A percentile compares a stretch with the other conserved stretches of the same genome.
Evolutionary conservation across 768 basidiomycete species (phyloP).

Genomic region (Suillus subaureus): DNA sequence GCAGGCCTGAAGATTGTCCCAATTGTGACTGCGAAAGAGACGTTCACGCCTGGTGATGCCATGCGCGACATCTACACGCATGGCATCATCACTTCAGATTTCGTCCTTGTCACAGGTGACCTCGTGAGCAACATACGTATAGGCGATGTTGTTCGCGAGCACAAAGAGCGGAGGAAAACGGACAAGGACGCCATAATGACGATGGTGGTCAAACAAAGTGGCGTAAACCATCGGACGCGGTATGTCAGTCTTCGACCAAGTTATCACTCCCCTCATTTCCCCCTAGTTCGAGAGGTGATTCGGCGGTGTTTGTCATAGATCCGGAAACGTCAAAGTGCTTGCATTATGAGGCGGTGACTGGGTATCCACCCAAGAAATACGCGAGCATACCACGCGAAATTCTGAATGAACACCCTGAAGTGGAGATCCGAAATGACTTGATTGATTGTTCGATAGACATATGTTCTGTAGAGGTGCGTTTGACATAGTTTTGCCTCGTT

Average conservation of each 20-base stretch:
- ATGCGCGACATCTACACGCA: constrained; percentile 93
- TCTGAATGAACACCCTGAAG: constrained; percentile 68
- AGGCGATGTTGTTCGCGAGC: constrained; percentile 84
- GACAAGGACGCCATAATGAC: constrained; percentile 98
- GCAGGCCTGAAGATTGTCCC: constrained; percentile 83
- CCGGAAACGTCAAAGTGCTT: constrained; percentile 77
- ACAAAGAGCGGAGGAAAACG: constrained; percentile 82
- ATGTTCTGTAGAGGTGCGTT: constrained; percentile 84
- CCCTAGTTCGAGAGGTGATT: constrained; percentile 68
- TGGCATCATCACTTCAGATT: constrained; percentile 87
- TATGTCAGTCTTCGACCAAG: constrained; percentile 33
- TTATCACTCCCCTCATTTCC: background rate
- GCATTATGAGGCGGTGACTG: constrained; percentile 79
- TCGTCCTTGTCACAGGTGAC: constrained; percentile 89
- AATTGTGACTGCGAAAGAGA: constrained; percentile 83
- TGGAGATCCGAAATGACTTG: constrained; percentile 87
- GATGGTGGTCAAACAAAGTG: constrained; percentile 86
- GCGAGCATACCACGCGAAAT: constrained; percentile 79
- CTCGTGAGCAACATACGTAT: constrained; percentile 92
- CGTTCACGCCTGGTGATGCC: constrained; percentile 87
- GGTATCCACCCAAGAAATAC: constrained; percentile 63
- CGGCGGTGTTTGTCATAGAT: constrained; percentile 79
- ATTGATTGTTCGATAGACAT: constrained; percentile 90
- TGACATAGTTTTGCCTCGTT: background rate
- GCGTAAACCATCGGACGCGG: constrained; percentile 73